Percentiles rank a stretch among this genome's conserved stretches.
phyloP scores from a whole-genome alignment of 2,329 filamentous ascomycete species.

The Fonsecaea multimorphosa region DNA sequence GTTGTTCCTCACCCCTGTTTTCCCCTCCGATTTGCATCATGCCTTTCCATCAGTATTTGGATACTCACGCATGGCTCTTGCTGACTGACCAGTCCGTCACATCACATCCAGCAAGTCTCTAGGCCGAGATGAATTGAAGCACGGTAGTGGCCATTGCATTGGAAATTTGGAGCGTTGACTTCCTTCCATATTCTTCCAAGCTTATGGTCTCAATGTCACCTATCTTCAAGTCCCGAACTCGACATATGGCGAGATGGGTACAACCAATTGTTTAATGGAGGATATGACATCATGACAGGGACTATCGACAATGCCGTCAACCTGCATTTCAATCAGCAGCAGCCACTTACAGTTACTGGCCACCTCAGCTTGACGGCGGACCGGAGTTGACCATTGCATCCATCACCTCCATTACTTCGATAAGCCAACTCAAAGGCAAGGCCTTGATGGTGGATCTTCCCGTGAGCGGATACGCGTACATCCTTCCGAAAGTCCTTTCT shows the following conservation, averaged over 20 bases:
- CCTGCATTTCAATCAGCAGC: conserved; percentile 42
- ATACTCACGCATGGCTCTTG: too few relatives aligned
- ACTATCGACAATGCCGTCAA: conserved; percentile 44
- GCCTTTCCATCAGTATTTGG: background rate
- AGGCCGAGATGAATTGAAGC: background rate
- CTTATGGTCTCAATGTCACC: conserved; percentile 41
- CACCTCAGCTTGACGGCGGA: conserved; percentile 43
- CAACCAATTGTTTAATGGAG: conserved; percentile 37
- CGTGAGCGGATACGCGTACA: conserved; percentile 42
- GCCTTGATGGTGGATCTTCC: conserved; percentile 43
- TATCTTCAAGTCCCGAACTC: conserved; percentile 43
- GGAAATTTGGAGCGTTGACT: conserved; percentile 30
- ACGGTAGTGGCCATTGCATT: background rate
- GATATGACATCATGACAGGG: conserved; percentile 43
- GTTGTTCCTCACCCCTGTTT: too few relatives aligned
- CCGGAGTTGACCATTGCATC: conserved; percentile 44
- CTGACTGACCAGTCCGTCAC: too few relatives aligned
- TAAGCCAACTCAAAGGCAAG: conserved; percentile 40
- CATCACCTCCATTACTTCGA: conserved; percentile 39
- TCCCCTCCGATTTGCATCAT: background rate
- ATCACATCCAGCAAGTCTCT: background rate
- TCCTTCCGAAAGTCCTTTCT: conserved; percentile 37
- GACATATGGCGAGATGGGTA: conserved; percentile 41
- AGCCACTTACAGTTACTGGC: conserved; percentile 43
- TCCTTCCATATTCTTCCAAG: conserved; percentile 49